These are phyloP conservation scores for Talaromyces sp. DNA, from an alignment of 2,329 filamentous ascomycete genomes.

Conservation along the genomic window DNA sequence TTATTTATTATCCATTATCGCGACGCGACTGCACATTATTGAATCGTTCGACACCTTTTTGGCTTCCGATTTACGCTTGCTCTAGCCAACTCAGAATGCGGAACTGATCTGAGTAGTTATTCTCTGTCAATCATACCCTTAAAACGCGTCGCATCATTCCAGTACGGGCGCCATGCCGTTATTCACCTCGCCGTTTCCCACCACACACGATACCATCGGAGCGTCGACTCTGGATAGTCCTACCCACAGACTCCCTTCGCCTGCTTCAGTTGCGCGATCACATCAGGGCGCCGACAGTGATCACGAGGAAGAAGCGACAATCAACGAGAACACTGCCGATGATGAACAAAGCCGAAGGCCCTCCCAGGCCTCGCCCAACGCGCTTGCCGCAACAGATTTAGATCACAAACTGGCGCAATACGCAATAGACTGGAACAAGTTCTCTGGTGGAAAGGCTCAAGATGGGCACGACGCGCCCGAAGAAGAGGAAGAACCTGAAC, in stretches of 20 bases:
- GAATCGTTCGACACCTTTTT: neutral
- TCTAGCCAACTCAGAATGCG: neutral
- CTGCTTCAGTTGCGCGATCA: neutral
- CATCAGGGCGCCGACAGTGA: neutral
- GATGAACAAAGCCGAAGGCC: neutral
- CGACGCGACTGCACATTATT: neutral
- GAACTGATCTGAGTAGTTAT: neutral
- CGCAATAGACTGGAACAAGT: conserved; percentile 33
- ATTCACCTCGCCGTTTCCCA: conserved; percentile 32
- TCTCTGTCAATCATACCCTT: neutral
- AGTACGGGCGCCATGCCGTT: conserved; percentile 26
- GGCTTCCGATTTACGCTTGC: neutral
- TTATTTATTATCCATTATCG: too few relatives aligned
- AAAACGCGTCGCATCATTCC: neutral
- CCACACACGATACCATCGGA: conserved; percentile 37
- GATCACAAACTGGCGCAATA: conserved; percentile 36
- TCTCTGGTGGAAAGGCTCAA: conserved; percentile 24
- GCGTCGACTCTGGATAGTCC: conserved; percentile 33
- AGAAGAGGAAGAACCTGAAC: conserved; percentile 23
- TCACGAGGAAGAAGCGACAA: conserved; percentile 10
- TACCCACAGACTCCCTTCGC: conserved; percentile 13
- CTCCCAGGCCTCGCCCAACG: conserved; percentile 18
- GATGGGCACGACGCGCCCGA: conserved; percentile 18
- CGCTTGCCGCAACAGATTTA: conserved; percentile 24
- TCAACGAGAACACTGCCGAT: neutral